Percentiles rank a stretch among this genome's conserved stretches.
These are phyloP conservation scores for Tuber melanosporum DNA, from an alignment of 495 filamentous ascomycete species.

Conservation along the genomic window DNA sequence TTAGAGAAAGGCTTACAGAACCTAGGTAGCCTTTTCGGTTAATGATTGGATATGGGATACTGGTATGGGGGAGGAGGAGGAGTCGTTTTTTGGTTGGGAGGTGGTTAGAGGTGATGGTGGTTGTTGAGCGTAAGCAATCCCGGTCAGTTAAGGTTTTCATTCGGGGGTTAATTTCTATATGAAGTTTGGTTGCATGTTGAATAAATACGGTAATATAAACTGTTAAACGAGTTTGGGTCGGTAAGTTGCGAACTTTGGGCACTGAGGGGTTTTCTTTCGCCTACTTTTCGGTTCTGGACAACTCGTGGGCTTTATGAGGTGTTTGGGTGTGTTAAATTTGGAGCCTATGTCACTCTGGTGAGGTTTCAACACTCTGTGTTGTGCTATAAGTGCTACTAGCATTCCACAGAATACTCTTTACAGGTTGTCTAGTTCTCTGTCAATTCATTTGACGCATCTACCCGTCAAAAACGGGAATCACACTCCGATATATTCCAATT, in stretches of 20 bases:
- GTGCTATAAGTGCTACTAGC: neutral
- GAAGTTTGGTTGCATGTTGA: neutral
- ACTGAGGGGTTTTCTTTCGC: neutral
- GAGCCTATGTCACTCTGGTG: neutral
- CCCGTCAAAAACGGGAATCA: neutral
- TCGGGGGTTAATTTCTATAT: neutral
- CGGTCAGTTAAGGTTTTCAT: neutral
- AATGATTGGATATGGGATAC: neutral
- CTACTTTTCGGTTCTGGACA: neutral
- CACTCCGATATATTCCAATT: neutral
- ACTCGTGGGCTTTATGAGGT: neutral
- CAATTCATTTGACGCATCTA: neutral
- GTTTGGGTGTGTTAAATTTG: neutral
- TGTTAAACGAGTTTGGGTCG: neutral
- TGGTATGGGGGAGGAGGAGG: neutral
- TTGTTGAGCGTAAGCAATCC: neutral
- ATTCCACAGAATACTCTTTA: neutral
- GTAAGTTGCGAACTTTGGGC: neutral
- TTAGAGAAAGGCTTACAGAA: neutral
- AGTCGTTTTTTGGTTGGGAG: neutral
- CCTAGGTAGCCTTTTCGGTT: neutral
- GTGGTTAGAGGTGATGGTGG: conserved; percentile 3
- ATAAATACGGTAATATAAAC: neutral
- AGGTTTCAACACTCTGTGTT: neutral
- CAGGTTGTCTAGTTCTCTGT: neutral